Base-by-base conservation (phyloP, 805 yeast species). In the Spathaspora girioi region DNA sequence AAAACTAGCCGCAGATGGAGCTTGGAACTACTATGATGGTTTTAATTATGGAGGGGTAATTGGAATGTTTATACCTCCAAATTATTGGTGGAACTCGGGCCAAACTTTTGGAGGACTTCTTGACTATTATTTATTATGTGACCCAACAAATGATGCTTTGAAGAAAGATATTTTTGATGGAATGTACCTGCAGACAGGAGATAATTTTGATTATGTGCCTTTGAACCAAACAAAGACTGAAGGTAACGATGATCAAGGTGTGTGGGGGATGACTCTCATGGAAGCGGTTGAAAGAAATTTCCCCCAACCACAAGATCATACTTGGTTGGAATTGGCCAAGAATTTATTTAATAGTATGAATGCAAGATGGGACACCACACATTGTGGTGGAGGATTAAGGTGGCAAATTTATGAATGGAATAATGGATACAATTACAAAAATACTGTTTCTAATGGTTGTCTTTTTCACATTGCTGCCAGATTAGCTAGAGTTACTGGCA, bases 401-500 rank as follows among this genome's bases (percentile, higher is more conserved):
- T 93, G 98, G 98, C 98, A 93, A 74, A 93, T 93, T 61, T 93
- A 85, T 73, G 78, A 84, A 51, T 92, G 97, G 96, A 93, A 94
- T 66, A 78, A 89, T 7, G 99, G 98, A 54, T 93, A 91, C 67
- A 87, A 89, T 67, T 93, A 93, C 70, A 93, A 93, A 68, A 93
- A 93, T 67, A 75, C 97, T 32, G 89, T 92, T 52, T 79, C 96
- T 15, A 92, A 89, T 67, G 97, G 96, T 29, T 88, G 92, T 46
- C 73, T 92, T 50, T 91, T 93, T 80, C 89, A 89, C 59, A 65
- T 92, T 41, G 96, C 88, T 15, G 94, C 97, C 0, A 77, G 97
- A 56, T 77, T 92, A 57, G 94, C 94, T 1, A 77, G 97, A 59
- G 92, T 82, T 67, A 87, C 96, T 1, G 80, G 80, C 38, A 90